Conservation (phyloP, 2,329 filamentous ascomycete species). For the Westerdykella sp. region DNA sequence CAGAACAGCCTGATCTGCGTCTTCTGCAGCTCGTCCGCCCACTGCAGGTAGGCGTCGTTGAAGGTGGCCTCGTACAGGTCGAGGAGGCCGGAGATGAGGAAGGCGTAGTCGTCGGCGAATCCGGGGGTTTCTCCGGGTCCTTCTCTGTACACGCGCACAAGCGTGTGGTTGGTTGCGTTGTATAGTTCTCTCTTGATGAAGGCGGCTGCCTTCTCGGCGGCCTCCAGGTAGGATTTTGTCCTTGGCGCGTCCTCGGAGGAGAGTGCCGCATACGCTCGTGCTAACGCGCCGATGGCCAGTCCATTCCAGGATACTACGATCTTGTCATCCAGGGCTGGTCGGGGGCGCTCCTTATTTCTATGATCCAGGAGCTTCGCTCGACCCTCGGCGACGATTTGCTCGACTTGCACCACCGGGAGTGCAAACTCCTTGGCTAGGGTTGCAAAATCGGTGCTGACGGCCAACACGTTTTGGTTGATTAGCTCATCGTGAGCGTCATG, state of each 20-base stretch:
- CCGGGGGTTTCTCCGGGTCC: conserved; percentile 60
- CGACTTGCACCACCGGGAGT: conserved; percentile 62
- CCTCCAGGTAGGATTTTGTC: conserved; percentile 55
- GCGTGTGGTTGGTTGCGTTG: conserved; percentile 53
- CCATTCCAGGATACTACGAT: conserved; percentile 85
- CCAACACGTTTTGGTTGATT: conserved; percentile 84
- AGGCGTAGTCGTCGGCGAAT: conserved; percentile 94
- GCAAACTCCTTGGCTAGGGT: conserved; percentile 71
- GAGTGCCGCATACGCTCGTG: conserved; percentile 66
- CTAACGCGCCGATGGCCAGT: conserved; percentile 76
- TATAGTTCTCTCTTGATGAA: conserved; percentile 74
- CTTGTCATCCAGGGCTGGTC: conserved; percentile 80
- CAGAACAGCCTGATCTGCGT: conserved; percentile 72
- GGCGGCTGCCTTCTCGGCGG: conserved; percentile 60
- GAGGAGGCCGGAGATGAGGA: conserved; percentile 73
- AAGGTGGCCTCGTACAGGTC: conserved; percentile 79
- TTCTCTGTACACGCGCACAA: conserved; percentile 70
- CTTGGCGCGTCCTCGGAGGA: conserved; percentile 52
- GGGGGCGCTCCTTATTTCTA: conserved; percentile 65
- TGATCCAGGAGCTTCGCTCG: conserved; percentile 63
- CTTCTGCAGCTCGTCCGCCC: conserved; percentile 77
- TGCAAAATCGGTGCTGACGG: conserved; percentile 59
- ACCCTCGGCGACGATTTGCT: conserved; percentile 60
- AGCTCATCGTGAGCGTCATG: conserved; percentile 92
- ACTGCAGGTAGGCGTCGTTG: conserved; percentile 67